Percentiles rank a stretch among this genome's conserved stretches.
Conservation (phyloP, 306 rosid genomes). For the Heteromeles arbutifolia region DNA sequence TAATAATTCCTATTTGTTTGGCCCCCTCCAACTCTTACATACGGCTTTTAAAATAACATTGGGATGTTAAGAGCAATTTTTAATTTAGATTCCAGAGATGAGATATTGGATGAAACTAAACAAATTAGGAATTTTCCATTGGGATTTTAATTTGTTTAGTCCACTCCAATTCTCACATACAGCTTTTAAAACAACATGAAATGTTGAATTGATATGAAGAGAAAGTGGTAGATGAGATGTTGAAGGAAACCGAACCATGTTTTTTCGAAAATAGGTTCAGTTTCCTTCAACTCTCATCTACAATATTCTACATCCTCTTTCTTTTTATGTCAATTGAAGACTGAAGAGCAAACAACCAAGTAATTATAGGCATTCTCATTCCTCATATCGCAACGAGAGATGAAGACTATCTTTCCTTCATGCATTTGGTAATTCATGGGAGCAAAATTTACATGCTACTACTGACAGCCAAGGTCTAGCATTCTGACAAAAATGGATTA, state of each 20-base stretch:
- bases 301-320: background rate
- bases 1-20: background rate
- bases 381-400: background rate
- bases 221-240: background rate
- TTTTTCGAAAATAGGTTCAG: background rate
- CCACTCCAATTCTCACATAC: background rate
- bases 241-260: background rate
- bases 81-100: background rate
- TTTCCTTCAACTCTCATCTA: background rate
- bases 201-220: background rate
- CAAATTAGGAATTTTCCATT: background rate
- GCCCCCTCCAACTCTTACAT: background rate
- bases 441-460: background rate
- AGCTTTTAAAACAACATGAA: background rate
- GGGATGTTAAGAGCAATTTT: no score
- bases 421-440: background rate
- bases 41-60: no score
- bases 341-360: background rate
- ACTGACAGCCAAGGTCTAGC: background rate
- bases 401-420: background rate
- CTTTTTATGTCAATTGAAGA: background rate
- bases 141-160: background rate
- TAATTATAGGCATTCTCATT: background rate
- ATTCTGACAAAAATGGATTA: background rate
- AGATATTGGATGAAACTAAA: constrained; percentile 2